Percentiles rank a stretch among this genome's conserved stretches.
Evolutionary conservation across 331 rosid species (phyloP).

Genomic region (Saraca asoca): DNA sequence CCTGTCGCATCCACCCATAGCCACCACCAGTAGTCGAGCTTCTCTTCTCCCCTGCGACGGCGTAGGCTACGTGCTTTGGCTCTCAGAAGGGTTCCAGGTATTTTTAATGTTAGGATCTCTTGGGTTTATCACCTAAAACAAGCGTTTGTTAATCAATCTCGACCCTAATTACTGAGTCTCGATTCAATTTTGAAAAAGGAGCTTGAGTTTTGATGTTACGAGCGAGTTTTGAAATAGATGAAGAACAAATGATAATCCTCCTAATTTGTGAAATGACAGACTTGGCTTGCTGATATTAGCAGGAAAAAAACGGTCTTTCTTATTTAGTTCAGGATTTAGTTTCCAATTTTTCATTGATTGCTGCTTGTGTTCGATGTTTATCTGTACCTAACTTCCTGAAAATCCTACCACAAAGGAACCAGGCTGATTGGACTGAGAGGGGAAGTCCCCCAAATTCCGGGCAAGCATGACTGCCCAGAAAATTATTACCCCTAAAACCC

Average conservation of each 20-base stretch:
- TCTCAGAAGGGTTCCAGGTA: no score
- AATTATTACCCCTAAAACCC: constrained; percentile 59
- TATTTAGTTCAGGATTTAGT: not conserved
- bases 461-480: constrained; percentile 75
- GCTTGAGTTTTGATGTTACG: no score
- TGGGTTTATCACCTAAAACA: no score
- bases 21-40: no score
- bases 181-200: no score
- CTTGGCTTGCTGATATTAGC: not conserved
- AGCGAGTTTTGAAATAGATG: not conserved
- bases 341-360: constrained; percentile 12
- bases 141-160: no score
- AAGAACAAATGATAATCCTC: constrained; percentile 5
- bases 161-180: no score
- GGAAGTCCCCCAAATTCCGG: constrained; percentile 20
- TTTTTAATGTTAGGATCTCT: no score
- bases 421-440: constrained; percentile 17
- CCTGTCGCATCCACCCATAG: no score
- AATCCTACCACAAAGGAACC: constrained; percentile 24
- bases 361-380: not conserved
- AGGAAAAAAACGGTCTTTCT: not conserved
- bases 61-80: no score
- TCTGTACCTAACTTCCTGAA: not conserved
- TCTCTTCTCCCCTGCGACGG: no score
- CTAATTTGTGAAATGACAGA: no score